phyloP scores from a whole-genome alignment of 805 yeast species.

The Candida peoriensis region DNA sequence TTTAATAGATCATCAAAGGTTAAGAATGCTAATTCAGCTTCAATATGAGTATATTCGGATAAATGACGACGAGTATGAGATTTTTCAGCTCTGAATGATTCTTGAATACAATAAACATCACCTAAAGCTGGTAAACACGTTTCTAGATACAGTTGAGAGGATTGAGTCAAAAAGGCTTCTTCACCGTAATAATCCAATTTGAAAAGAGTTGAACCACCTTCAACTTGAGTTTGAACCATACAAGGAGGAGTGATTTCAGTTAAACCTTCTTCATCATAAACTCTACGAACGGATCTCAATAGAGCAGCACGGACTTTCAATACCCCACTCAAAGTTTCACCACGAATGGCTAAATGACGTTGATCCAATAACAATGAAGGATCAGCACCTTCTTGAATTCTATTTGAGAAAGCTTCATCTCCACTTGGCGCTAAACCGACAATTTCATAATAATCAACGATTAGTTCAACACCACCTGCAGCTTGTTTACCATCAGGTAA shows the following conservation, averaged over 20 bases:
- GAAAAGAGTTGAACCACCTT: conserved; percentile 97
- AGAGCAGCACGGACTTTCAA: conserved; percentile 91
- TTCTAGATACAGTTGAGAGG: conserved; percentile 94
- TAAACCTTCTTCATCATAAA: conserved; percentile 67
- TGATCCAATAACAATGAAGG: conserved; percentile 89
- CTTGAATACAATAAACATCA: conserved; percentile 96
- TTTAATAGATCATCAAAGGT: conserved; percentile 78
- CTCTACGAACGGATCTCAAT: conserved; percentile 67
- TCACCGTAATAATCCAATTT: conserved; percentile 93
- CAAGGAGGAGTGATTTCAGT: conserved; percentile 98
- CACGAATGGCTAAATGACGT: conserved; percentile 94
- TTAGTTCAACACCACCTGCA: conserved; percentile 94
- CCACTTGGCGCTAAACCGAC: conserved; percentile 96
- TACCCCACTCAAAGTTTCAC: conserved; percentile 88
- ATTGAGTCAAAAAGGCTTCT: conserved; percentile 93
- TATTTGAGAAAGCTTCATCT: conserved; percentile 91
- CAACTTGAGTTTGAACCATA: conserved; percentile 99
- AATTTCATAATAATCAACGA: conserved; percentile 84
- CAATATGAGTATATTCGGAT: conserved; percentile 95
- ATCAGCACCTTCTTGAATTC: conserved; percentile 88
- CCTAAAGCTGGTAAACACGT: conserved; percentile 95
- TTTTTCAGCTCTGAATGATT: conserved; percentile 98
- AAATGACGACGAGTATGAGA: conserved; percentile 98
- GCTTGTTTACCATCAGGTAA: conserved; percentile 96
- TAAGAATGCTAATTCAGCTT: conserved; percentile 87